Evolutionary conservation across 1,139 yeast genomes (phyloP).

Genomic region (Candida sp.): DNA sequence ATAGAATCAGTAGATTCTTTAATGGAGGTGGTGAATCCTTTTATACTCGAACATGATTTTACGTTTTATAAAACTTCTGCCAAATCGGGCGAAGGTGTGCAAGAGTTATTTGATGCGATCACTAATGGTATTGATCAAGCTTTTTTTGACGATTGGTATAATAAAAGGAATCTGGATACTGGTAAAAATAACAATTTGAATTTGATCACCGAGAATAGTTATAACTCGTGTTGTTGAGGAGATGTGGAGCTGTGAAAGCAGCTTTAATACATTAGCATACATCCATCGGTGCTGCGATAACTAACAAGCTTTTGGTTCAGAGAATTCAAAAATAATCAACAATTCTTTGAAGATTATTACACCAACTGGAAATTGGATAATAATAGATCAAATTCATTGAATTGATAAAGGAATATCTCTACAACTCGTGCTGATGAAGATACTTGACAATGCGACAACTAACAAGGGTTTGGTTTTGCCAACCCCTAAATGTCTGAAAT

Average conservation of each 20-base stretch:
- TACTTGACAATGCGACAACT: too few relatives aligned
- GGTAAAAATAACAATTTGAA: slow-evolving; percentile 8
- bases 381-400: too few relatives aligned
- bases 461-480: too few relatives aligned
- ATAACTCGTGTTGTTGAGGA: neutral
- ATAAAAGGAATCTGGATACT: slow-evolving; percentile 4
- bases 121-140: slow-evolving; percentile 40
- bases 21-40: slow-evolving; percentile 8
- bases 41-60: slow-evolving; percentile 1
- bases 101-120: slow-evolving; percentile 38
- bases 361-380: too few relatives aligned
- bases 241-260: too few relatives aligned
- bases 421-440: too few relatives aligned
- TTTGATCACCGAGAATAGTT: slow-evolving; percentile 5
- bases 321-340: too few relatives aligned
- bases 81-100: slow-evolving; percentile 42
- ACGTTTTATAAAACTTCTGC: slow-evolving; percentile 41
- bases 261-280: too few relatives aligned
- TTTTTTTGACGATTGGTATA: slow-evolving; percentile 17
- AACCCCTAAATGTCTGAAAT: too few relatives aligned
- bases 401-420: too few relatives aligned
- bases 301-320: too few relatives aligned
- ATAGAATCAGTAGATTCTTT: slow-evolving; percentile 4
- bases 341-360: too few relatives aligned
- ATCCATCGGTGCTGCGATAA: neutral